Evolutionary conservation across 2,329 filamentous ascomycete genomes (phyloP).

Genomic region (Clarireedia homoeocarpa): DNA sequence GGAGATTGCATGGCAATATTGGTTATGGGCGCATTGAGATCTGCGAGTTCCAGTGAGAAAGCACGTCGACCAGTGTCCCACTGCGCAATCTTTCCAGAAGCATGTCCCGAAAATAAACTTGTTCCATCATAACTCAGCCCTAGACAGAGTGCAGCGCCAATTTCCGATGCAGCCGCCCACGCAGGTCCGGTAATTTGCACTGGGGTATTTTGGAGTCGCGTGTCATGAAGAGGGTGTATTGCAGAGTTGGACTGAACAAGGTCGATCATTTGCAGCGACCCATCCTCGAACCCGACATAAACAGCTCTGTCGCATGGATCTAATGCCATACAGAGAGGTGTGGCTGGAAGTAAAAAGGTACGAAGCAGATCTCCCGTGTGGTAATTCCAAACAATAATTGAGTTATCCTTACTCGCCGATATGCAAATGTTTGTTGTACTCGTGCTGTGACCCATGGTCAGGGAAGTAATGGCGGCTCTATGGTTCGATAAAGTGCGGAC

Average conservation of each 20-base stretch:
- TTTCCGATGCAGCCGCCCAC: conserved; percentile 33
- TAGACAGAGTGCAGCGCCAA: conserved; percentile 56
- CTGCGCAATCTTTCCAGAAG: conserved; percentile 65
- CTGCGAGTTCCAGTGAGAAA: conserved; percentile 24
- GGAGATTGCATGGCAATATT: conserved; percentile 70
- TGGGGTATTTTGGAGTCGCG: conserved; percentile 48
- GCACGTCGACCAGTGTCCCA: conserved; percentile 59
- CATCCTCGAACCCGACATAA: conserved; percentile 74
- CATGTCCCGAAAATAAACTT: conserved; percentile 71
- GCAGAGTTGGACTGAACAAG: conserved; percentile 48
- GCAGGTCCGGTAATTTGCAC: conserved; percentile 47
- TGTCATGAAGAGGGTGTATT: conserved; percentile 30
- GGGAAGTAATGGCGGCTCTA: conserved; percentile 61
- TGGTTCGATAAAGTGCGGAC: conserved; percentile 72
- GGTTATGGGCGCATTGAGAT: conserved; percentile 71
- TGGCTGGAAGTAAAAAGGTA: conserved; percentile 71
- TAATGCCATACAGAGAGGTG: conserved; percentile 63
- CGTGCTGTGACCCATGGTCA: conserved; percentile 56
- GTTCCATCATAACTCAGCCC: conserved; percentile 77
- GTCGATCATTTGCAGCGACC: conserved; percentile 72
- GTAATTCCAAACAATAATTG: conserved; percentile 90
- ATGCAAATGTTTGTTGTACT: conserved; percentile 75
- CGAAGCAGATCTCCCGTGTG: conserved; percentile 67
- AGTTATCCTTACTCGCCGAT: conserved; percentile 78
- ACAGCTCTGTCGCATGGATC: conserved; percentile 80